Evolutionary conservation across 257 asterid genomes (phyloP).

Genomic region (Eustoma russellianum): DNA sequence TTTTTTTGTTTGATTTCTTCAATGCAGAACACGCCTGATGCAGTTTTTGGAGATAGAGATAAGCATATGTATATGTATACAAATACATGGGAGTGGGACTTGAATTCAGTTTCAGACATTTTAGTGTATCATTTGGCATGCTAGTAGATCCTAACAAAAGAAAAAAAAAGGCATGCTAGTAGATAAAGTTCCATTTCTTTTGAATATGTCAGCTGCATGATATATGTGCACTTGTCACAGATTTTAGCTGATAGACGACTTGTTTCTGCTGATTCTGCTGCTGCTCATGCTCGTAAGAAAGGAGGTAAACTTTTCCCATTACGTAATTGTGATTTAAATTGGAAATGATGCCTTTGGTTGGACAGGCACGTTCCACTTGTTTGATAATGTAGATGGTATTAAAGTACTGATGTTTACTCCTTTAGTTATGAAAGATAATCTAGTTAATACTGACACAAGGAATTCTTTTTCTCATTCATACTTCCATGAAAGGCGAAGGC

Average conservation of each 20-base stretch:
- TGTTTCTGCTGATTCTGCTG: slow-evolving; percentile 29
- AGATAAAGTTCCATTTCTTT: no score
- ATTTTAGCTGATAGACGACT: slow-evolving; percentile 54
- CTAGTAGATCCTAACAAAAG: no score
- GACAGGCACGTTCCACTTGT: no score
- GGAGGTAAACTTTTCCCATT: slow-evolving; percentile 35
- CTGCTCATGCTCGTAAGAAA: slow-evolving; percentile 37
- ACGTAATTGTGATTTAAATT: no score
- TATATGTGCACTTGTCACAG: slow-evolving; percentile 25
- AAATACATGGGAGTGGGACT: slow-evolving; percentile 5
- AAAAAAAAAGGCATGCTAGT: background rate
- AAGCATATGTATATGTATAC: background rate
- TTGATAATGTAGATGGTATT: no score
- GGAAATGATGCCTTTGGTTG: no score
- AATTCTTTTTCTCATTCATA: no score
- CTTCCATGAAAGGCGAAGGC: no score
- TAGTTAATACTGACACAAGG: no score
- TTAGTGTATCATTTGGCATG: background rate
- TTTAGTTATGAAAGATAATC: no score
- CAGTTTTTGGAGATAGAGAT: no score
- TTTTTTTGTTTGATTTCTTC: background rate
- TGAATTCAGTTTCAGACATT: background rate
- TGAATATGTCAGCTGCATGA: background rate
- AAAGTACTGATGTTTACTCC: no score
- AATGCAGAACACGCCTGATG: background rate